Percentiles rank a stretch among this genome's conserved stretches.
phyloP scores from a whole-genome alignment of 805 yeast genomes.

The Yamadazyma ubonensis region DNA sequence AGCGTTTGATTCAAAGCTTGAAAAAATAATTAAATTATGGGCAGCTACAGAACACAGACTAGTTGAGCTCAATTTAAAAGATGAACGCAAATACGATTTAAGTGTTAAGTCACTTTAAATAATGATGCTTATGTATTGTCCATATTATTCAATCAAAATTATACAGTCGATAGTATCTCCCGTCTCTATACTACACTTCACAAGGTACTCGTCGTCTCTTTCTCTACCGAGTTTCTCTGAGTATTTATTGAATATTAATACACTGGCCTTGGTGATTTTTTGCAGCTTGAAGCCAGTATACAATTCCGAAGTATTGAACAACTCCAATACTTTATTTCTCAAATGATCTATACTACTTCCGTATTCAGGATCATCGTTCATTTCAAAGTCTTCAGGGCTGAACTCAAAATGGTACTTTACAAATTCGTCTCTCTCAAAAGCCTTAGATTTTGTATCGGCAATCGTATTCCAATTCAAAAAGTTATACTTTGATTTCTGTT shows the following conservation, averaged over 20 bases:
- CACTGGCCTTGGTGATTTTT: conserved; percentile 17
- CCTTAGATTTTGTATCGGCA: conserved; percentile 16
- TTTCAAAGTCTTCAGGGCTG: conserved; percentile 74
- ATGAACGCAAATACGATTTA: conserved; percentile 22
- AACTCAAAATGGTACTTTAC: conserved; percentile 71
- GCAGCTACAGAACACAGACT: conserved; percentile 60
- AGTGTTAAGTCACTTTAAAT: conserved; percentile 16
- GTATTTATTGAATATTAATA: conserved; percentile 30
- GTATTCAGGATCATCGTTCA: conserved; percentile 56
- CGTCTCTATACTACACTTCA: conserved; percentile 40
- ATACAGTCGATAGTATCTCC: conserved; percentile 41
- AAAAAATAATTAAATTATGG: conserved; percentile 60
- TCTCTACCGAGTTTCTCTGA: conserved; percentile 22
- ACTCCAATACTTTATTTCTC: conserved; percentile 52
- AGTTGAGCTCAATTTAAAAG: conserved; percentile 30
- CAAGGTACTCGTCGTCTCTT: conserved; percentile 30
- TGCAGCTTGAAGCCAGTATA: conserved; percentile 19
- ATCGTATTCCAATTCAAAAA: conserved; percentile 23
- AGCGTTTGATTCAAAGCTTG: conserved; percentile 42
- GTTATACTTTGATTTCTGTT: conserved; percentile 25
- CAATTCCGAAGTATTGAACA: conserved; percentile 46
- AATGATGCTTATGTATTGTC: background rate
- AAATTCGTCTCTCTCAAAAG: conserved; percentile 22
- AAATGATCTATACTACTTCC: conserved; percentile 70
- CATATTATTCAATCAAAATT: conserved; percentile 9